Conservation (phyloP, 495 filamentous ascomycete species). For the Sordaria brevicollis region DNA sequence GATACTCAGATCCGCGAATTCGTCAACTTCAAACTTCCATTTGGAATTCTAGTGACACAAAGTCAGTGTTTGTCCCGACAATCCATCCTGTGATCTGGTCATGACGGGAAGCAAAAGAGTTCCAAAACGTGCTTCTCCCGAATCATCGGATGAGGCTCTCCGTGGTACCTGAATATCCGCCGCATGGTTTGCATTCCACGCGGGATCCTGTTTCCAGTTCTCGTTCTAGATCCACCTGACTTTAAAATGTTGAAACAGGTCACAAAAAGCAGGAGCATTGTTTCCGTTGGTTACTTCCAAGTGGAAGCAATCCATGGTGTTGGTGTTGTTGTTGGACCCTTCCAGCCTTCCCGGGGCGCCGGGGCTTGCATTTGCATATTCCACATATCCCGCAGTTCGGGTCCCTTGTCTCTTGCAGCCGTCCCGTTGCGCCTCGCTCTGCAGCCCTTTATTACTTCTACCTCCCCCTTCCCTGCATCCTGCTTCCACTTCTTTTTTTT, state of each 20-base stretch:
- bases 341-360: neutral
- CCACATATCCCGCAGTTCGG: too few relatives aligned
- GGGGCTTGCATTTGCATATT: neutral
- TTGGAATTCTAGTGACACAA: neutral
- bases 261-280: neutral
- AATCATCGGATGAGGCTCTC: too few relatives aligned
- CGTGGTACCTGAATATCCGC: too few relatives aligned
- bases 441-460: neutral
- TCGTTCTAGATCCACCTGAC: too few relatives aligned
- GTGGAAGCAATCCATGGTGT: neutral
- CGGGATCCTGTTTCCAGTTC: too few relatives aligned
- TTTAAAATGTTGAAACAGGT: neutral
- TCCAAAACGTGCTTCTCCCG: too few relatives aligned
- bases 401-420: neutral
- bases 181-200: too few relatives aligned
- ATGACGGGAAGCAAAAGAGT: neutral
- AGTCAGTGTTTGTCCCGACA: neutral
- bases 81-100: neutral
- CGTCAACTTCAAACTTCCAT: neutral
- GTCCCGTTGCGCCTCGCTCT: neutral
- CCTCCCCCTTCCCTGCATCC: neutral
- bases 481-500: neutral
- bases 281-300: neutral
- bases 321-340: too few relatives aligned
- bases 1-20: neutral